Evolutionary conservation across 139 green algal species (phyloP), one percentile per base, ranked within the genome.

Genomic region (Closterium sp.): DNA sequence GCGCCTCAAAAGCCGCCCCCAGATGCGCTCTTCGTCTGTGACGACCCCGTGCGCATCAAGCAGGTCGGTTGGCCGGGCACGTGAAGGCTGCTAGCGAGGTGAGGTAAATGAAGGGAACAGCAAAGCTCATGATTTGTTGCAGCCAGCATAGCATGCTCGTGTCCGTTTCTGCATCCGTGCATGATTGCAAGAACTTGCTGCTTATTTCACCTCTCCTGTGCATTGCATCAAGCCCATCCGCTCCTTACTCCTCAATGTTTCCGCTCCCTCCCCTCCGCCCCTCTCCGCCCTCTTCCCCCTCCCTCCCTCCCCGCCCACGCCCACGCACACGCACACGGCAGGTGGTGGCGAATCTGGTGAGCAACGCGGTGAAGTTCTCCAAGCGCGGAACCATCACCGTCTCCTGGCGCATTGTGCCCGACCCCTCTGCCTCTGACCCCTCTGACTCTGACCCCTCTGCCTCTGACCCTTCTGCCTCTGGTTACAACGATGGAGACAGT

Each of bases 311-410:
- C n/a, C 85, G 85, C n/a, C 85, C 73, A 9, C 73, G 5, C 27
- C 73, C 85, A 21, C 22, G 28, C 28, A 22, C 85, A 28, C 85
- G 1, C 62, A 27, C 73, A 86, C 79, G 79, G 10, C 89, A 92
- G 89, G 86, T 92, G 24, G 31, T 92, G 32, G 89, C 89, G 42
- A 92, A 92, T 73, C 89, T 92, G 24, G 89, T 92, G 84, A 95
- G 93, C 88, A 98, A 98, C 50, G 96, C 96, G 0, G 94, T 97
- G 85, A 97, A 97, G 94, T 97, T 97, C 93, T 97, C 95, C 19
- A 95, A 97, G 62, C 45, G 42, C 10, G 34, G 79, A 0, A 87
- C 85, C 28, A 29, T 31, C 21, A 50, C 62, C 62, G 62, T 79
- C 17, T 79, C 62, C 17, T 79, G 62, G 62, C 62, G 62, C 62